Conservation (phyloP, 176 grass and related monocot genomes). For the Lolium perenne region DNA sequence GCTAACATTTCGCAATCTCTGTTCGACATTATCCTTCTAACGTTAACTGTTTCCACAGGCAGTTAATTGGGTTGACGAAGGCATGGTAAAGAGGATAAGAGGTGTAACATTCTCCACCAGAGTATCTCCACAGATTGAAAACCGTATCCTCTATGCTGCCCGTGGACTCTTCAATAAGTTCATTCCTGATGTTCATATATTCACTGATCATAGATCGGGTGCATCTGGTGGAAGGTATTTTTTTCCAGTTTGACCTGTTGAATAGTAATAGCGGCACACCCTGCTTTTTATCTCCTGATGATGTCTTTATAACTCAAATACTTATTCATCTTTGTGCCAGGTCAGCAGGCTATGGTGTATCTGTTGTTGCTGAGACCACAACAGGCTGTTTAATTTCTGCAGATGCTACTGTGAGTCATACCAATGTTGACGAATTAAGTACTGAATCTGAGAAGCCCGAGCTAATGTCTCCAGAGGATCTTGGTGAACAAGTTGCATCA, state of each 20-base stretch:
- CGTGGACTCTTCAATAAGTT: slow-evolving; percentile 87
- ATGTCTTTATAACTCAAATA: slow-evolving; percentile 4
- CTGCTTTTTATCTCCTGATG: slow-evolving; percentile 20
- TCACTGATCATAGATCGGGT: slow-evolving; percentile 73
- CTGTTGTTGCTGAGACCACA: slow-evolving; percentile 91
- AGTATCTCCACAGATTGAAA: slow-evolving; percentile 74
- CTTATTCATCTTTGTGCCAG: slow-evolving; percentile 53
- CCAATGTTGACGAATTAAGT: slow-evolving; percentile 70
- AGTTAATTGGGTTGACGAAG: slow-evolving; percentile 82
- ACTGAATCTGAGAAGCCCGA: slow-evolving; percentile 69
- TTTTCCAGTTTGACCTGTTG: neutral
- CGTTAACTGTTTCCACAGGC: slow-evolving; percentile 52
- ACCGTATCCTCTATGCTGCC: slow-evolving; percentile 73
- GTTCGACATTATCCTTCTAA: slow-evolving; percentile 28
- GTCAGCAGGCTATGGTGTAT: slow-evolving; percentile 89
- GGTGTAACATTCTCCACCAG: slow-evolving; percentile 80
- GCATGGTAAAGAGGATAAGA: slow-evolving; percentile 96
- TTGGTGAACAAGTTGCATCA: slow-evolving; percentile 84
- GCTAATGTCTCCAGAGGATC: slow-evolving; percentile 78
- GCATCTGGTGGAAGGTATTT: slow-evolving; percentile 69
- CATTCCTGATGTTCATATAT: slow-evolving; percentile 93
- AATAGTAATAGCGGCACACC: neutral
- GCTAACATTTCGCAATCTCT: neutral
- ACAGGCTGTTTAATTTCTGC: slow-evolving; percentile 82
- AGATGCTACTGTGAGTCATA: slow-evolving; percentile 63